Base-by-base conservation (phyloP, 495 filamentous ascomycete genomes). In the Recurvomyces mirabilis region DNA sequence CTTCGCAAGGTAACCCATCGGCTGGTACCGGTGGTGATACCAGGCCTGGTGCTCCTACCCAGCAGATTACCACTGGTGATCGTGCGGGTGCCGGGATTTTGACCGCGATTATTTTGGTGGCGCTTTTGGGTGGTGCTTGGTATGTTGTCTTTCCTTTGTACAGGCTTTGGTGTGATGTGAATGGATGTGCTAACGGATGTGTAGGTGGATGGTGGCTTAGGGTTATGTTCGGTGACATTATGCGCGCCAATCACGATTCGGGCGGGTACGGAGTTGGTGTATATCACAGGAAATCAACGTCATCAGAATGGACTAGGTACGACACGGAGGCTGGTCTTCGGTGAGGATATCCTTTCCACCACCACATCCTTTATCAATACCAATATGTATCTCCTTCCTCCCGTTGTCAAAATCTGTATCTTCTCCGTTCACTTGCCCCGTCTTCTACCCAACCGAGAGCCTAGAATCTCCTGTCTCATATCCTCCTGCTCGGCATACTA, bases 81-180 rank as follows among this genome's bases (percentile, higher is more conserved):
- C 55, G 53, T 45, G 64, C 57, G 6, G 64, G 64, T 2, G 64
- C 64, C 13, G 64, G 64, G 3, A 47, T 47, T 3, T 19, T 47
- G 35, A 47, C 45, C 18, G 45, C 45, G 17, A 21, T 40, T 24
- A 28, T 47, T 19, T 23, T 47, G 45, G 38, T 47, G 15, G 45
- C 5, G 22, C 20, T 47, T 17, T 15, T 47, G 29, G 45, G 45
- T 3, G 45, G 45, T 11, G 35, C 36, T 14, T 47, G 45, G 45
- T 47, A 46, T 20, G 43, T 38, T 33, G 24, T 28, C 9, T 39
- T n/a, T n/a, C n/a, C 33, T 15, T 6, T 17, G 33, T 15, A 25
- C 9, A 22, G 13, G 15, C 9, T 25, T 18, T 39, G 9, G 37
- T 19, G 37, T 15, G 33, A 36, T 17, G 7, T 17, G 33, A 20